phyloP scores from a whole-genome alignment of 1,284 basidiomycete genomes.

The Veloboletus limbatus region DNA sequence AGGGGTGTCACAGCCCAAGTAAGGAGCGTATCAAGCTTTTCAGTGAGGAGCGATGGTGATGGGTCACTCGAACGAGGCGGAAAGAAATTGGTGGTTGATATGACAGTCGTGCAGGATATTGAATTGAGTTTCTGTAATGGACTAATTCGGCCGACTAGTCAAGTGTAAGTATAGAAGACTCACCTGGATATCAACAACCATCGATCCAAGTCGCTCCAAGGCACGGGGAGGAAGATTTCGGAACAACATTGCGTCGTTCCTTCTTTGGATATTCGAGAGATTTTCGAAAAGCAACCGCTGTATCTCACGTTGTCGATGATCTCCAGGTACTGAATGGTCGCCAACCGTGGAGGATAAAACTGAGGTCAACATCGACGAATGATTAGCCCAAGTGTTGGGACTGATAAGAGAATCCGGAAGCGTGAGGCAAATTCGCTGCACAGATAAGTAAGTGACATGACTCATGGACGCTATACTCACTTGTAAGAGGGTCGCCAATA shows the following conservation, averaged over 20 bases:
- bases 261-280: slow-evolving; percentile 55
- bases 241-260: slow-evolving; percentile 80
- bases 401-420: slow-evolving; percentile 73
- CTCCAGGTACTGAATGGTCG: slow-evolving; percentile 31
- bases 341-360: slow-evolving; percentile 43
- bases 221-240: slow-evolving; percentile 58
- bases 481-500: slow-evolving; percentile 57
- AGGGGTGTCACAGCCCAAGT: slow-evolving; percentile 85
- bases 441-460: slow-evolving; percentile 6
- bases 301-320: slow-evolving; percentile 39
- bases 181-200: slow-evolving; percentile 76
- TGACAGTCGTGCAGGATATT: slow-evolving; percentile 68
- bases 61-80: slow-evolving; percentile 35
- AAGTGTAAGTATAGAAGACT: slow-evolving; percentile 8
- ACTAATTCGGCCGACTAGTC: not conserved
- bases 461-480: slow-evolving; percentile 36
- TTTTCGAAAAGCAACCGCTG: slow-evolving; percentile 47
- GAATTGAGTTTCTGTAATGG: slow-evolving; percentile 70
- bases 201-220: slow-evolving; percentile 54
- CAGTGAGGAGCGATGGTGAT: slow-evolving; percentile 49
- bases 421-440: slow-evolving; percentile 60
- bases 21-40: slow-evolving; percentile 77
- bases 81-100: slow-evolving; percentile 65
- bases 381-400: slow-evolving; percentile 61
- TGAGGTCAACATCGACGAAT: slow-evolving; percentile 47